Evolutionary conservation across 2,329 filamentous ascomycete species (phyloP).

Genomic region (Sporothrix curviconia): DNA sequence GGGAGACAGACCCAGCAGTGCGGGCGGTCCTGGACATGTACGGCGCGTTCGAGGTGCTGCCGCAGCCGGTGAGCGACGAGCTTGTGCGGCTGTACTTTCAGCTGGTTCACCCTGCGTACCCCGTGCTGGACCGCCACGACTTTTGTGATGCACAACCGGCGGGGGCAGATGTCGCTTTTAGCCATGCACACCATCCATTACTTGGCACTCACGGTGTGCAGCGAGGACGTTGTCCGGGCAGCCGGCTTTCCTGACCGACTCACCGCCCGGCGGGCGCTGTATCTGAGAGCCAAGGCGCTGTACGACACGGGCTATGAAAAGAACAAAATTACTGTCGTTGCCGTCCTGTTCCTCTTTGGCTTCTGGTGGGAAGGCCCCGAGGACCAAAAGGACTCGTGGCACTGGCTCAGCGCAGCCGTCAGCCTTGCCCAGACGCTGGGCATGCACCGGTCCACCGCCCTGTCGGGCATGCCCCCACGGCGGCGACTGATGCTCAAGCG

Average conservation of each 20-base stretch:
- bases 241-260: background rate
- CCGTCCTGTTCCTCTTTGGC: background rate
- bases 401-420: slow-evolving; percentile 5
- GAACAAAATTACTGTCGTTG: background rate
- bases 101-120: background rate
- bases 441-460: background rate
- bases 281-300: background rate
- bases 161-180: background rate
- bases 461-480: background rate
- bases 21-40: background rate
- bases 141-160: background rate
- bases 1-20: background rate
- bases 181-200: background rate
- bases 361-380: slow-evolving; percentile 9
- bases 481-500: background rate
- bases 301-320: slow-evolving; percentile 7
- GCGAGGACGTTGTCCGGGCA: background rate
- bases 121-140: background rate
- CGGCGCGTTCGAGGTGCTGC: background rate
- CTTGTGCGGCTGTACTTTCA: slow-evolving; percentile 1
- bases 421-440: slow-evolving; percentile 3
- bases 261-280: background rate
- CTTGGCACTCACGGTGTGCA: background rate
- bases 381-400: slow-evolving; percentile 9
- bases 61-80: background rate